Evolutionary conservation across 768 basidiomycete species (phyloP).

Genomic region (Hericium erinaceus): DNA sequence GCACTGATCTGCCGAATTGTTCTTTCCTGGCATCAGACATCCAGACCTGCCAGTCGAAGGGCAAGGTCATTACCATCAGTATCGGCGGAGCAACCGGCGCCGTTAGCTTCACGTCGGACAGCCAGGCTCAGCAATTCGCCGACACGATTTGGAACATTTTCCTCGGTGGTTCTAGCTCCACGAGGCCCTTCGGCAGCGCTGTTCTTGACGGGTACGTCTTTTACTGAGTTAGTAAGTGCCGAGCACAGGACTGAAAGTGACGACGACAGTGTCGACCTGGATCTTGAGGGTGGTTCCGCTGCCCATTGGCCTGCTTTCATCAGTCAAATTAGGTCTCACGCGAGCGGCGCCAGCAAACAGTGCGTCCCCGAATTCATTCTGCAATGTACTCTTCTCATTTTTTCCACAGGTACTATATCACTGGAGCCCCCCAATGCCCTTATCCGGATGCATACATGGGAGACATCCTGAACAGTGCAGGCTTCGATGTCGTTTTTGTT

Average conservation of each 20-base stretch:
- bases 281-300: constrained; percentile 58
- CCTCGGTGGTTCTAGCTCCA: constrained; percentile 51
- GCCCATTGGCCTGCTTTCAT: constrained; percentile 26
- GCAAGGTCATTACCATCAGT: constrained; percentile 30
- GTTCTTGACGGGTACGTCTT: constrained; percentile 56
- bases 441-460: constrained; percentile 60
- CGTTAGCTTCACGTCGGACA: constrained; percentile 49
- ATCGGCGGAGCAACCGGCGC: constrained; percentile 43
- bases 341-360: constrained; percentile 44
- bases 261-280: constrained; percentile 43
- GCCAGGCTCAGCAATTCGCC: constrained; percentile 49
- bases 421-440: constrained; percentile 58
- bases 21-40: constrained; percentile 52
- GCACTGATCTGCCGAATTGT: constrained; percentile 56
- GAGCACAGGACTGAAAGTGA: not conserved
- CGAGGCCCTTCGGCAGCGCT: constrained; percentile 63
- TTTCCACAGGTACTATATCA: constrained; percentile 47
- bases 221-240: not conserved
- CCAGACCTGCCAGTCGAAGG: constrained; percentile 44
- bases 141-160: constrained; percentile 67
- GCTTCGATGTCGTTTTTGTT: constrained; percentile 67
- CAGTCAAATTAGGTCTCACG: constrained; percentile 42
- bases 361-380: constrained; percentile 17
- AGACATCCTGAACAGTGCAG: constrained; percentile 47
- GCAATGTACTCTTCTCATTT: not conserved